A percentile compares a stretch with the other conserved stretches of the same genome.
phyloP scores from a whole-genome alignment of 768 basidiomycete genomes.

The Russula ochroleuca region DNA sequence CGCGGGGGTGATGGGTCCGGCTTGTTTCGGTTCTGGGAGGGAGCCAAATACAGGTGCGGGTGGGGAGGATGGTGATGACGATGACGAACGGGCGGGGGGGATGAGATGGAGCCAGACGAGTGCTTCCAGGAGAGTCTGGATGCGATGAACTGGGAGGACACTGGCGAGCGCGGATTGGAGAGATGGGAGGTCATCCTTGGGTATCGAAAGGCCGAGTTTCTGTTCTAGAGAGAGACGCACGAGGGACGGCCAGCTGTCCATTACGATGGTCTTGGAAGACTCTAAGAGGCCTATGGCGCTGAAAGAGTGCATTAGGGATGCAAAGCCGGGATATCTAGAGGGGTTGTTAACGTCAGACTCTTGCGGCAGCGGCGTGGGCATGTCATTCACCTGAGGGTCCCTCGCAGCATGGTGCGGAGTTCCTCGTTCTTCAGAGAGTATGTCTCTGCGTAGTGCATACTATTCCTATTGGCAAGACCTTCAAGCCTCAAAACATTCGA shows the following conservation, averaged over 20 bases:
- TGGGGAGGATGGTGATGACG: conserved; percentile 14
- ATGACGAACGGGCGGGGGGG: conserved; percentile 23
- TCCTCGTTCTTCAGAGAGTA: conserved; percentile 52
- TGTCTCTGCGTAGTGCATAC: conserved; percentile 59
- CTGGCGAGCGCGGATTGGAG: conserved; percentile 35
- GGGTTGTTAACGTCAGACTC: background rate
- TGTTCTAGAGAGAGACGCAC: conserved; percentile 36
- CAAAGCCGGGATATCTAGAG: conserved; percentile 78
- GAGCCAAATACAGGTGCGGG: conserved; percentile 26
- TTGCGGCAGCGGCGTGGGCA: background rate
- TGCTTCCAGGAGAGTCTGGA: conserved; percentile 37
- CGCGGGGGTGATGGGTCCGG: conserved; percentile 46
- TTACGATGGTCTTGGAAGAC: conserved; percentile 34
- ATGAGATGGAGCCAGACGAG: conserved; percentile 49
- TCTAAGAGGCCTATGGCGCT: conserved; percentile 65
- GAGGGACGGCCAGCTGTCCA: conserved; percentile 41
- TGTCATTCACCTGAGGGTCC: conserved; percentile 65
- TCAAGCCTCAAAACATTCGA: conserved; percentile 63
- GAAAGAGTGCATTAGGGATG: conserved; percentile 68
- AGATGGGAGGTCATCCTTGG: conserved; percentile 33
- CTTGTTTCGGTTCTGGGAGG: conserved; percentile 43
- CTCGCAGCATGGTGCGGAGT: conserved; percentile 69
- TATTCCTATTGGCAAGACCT: conserved; percentile 83
- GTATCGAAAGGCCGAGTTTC: conserved; percentile 31
- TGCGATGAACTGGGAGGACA: conserved; percentile 27